These are phyloP conservation scores for Linnemannia zychae DNA, from an alignment of 192 early-diverging fungal genomes.

Conservation along the genomic window DNA sequence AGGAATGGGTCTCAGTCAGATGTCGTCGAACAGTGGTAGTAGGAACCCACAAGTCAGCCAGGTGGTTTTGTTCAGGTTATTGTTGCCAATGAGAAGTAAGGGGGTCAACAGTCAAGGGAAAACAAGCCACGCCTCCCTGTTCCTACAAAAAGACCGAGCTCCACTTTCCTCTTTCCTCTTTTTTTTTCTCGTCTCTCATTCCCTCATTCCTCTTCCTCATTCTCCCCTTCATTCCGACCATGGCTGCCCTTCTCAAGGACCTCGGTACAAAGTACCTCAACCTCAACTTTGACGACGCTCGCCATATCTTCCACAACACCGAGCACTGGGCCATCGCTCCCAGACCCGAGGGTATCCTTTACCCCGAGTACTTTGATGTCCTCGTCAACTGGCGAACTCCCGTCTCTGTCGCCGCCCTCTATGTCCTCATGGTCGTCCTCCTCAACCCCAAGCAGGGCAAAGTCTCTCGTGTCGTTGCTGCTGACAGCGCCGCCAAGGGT, in stretches of 20 bases:
- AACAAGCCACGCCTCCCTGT: background rate
- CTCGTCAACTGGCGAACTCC: constrained; percentile 58
- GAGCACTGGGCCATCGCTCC: constrained; percentile 45
- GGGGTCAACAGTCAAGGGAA: background rate
- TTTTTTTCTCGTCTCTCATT: background rate
- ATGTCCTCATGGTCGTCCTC: constrained; percentile 50
- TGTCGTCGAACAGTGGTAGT: background rate
- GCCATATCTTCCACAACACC: constrained; percentile 48
- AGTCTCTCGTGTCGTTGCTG: constrained; percentile 55
- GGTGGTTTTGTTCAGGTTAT: background rate
- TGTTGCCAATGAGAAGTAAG: background rate
- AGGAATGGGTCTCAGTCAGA: background rate
- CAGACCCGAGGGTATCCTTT: constrained; percentile 47
- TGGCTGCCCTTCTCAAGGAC: constrained; percentile 37
- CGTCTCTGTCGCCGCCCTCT: constrained; percentile 28
- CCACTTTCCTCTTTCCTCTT: constrained; percentile 1
- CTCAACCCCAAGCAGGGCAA: constrained; percentile 51
- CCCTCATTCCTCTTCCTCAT: constrained; percentile 1
- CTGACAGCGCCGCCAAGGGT: constrained; percentile 38
- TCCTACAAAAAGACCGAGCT: background rate
- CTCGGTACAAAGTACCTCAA: constrained; percentile 31
- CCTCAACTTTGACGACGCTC: constrained; percentile 48
- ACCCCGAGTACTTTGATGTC: constrained; percentile 51
- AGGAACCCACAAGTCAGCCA: background rate
- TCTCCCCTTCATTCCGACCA: constrained; percentile 1